These are phyloP conservation scores for Boletus smithii DNA, from an alignment of 1,284 basidiomycete genomes.

Conservation along the genomic window DNA sequence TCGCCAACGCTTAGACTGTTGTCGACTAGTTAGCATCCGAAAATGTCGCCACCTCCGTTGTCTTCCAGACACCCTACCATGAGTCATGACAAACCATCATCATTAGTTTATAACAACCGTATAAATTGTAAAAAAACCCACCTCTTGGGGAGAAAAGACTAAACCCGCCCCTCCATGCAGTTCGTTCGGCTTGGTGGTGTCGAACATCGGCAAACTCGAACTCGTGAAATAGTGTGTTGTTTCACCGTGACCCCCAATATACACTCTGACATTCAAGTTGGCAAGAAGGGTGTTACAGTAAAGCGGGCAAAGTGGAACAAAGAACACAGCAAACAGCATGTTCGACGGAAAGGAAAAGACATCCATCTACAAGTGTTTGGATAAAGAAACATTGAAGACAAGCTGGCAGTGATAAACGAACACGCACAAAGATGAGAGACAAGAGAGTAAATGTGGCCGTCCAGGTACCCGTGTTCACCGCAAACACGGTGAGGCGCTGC, in stretches of 20 bases:
- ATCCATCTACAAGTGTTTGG: background rate
- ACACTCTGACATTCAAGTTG: conserved; percentile 14
- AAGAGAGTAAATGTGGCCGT: conserved; percentile 13
- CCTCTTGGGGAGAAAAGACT: no score
- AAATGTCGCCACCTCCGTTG: no score
- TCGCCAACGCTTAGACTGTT: no score
- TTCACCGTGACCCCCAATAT: conserved; percentile 12
- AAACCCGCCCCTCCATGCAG: no score
- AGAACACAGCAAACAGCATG: background rate
- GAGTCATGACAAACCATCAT: no score
- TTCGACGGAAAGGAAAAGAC: conserved; percentile 1
- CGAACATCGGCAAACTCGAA: background rate
- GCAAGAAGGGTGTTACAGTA: conserved; percentile 17
- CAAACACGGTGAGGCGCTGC: conserved; percentile 19
- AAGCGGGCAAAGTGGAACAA: conserved; percentile 12
- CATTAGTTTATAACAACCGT: no score
- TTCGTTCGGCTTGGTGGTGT: no score
- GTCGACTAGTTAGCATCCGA: no score
- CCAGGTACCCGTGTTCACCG: conserved; percentile 17
- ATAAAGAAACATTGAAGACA: background rate
- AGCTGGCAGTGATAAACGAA: background rate
- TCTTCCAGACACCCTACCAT: no score
- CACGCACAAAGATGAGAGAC: conserved; percentile 11
- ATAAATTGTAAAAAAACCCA: no score
- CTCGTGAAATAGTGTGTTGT: background rate